Evolutionary conservation across 495 filamentous ascomycete species (phyloP).

Genomic region (Tetracladium setigerum): DNA sequence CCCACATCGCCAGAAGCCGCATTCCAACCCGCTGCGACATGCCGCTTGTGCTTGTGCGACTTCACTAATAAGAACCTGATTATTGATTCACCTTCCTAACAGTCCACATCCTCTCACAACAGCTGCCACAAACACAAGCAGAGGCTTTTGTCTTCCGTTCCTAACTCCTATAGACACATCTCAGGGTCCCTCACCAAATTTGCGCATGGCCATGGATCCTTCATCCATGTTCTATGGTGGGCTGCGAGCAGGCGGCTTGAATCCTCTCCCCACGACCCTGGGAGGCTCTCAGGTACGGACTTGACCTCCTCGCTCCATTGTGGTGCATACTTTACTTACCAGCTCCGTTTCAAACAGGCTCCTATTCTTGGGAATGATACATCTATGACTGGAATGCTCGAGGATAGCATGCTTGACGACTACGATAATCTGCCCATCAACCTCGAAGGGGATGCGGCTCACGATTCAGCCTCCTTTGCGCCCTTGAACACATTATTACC

Average conservation of each 20-base stretch:
- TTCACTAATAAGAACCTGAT: not conserved
- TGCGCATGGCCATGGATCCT: constrained; percentile 10
- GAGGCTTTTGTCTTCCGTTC: constrained; percentile 1
- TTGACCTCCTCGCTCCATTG: not conserved
- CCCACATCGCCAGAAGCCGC: no score
- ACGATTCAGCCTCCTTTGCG: not conserved
- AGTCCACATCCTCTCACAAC: not conserved
- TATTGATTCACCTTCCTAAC: not conserved
- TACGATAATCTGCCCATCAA: constrained; percentile 22
- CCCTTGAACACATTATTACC: constrained; percentile 3
- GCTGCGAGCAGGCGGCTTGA: not conserved
- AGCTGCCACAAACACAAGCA: not conserved
- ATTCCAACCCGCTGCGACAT: no score
- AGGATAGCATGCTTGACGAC: constrained; percentile 21
- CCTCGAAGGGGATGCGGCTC: constrained; percentile 3
- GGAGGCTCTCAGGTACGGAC: constrained; percentile 15
- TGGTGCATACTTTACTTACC: no score
- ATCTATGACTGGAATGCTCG: constrained; percentile 32
- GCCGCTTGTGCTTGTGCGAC: not conserved
- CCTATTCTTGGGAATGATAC: constrained; percentile 18
- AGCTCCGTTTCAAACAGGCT: constrained; percentile 1
- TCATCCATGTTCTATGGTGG: constrained; percentile 12
- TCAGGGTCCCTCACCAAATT: constrained; percentile 14
- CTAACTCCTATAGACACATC: constrained; percentile 6
- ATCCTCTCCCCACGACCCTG: constrained; percentile 6